These are phyloP conservation scores for Camelina sativa DNA, from an alignment of 345 rosid species.

Conservation along the genomic window DNA sequence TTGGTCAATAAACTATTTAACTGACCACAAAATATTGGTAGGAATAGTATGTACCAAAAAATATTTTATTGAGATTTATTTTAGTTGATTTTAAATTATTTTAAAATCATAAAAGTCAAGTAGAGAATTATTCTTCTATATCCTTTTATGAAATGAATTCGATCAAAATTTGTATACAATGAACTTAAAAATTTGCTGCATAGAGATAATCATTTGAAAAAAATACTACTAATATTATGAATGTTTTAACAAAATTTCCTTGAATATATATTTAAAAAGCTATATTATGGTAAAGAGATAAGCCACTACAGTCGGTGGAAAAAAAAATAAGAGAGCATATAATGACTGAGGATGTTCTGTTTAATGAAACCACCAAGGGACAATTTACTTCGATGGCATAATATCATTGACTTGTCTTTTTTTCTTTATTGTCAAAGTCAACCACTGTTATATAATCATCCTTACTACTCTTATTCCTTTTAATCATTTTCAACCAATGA, in stretches of 20 bases:
- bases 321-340: neutral
- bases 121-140: no score
- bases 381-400: constrained; percentile 6
- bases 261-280: neutral
- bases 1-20: neutral
- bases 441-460: neutral
- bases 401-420: constrained; percentile 29
- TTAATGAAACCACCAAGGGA: constrained; percentile 33
- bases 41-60: neutral
- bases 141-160: neutral
- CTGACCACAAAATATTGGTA: neutral
- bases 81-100: no score
- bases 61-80: no score
- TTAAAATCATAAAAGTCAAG: no score
- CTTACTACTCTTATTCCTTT: neutral
- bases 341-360: constrained; percentile 30
- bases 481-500: constrained; percentile 32
- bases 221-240: neutral
- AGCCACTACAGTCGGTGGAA: neutral
- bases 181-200: neutral
- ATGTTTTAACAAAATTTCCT: no score
- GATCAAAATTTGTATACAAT: neutral
- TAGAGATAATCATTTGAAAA: no score
- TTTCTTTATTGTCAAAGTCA: constrained; percentile 33
- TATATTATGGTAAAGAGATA: neutral